Evolutionary conservation across 371 early-diverging fungal genomes (phyloP).

Genomic region (Mucor plumbeus): DNA sequence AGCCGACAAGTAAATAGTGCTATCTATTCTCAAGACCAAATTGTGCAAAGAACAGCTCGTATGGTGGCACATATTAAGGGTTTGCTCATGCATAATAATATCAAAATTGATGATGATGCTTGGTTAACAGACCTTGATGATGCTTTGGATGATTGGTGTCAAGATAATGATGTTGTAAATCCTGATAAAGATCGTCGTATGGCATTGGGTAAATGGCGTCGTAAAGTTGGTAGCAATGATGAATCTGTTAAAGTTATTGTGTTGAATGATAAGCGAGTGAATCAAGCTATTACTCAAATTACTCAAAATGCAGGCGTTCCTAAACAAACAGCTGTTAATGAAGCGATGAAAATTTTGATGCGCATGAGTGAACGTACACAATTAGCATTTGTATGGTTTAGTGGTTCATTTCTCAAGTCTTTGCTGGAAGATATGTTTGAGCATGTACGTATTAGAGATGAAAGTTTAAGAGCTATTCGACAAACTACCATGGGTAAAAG

Average conservation of each 20-base stretch:
- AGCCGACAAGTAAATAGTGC: conserved; percentile 44
- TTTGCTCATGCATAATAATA: conserved; percentile 25
- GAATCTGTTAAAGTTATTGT: conserved; percentile 55
- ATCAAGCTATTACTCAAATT: conserved; percentile 50
- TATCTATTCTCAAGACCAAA: conserved; percentile 42
- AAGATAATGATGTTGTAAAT: conserved; percentile 36
- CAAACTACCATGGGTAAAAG: conserved; percentile 48
- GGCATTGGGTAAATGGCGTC: conserved; percentile 52
- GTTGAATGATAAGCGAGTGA: conserved; percentile 54
- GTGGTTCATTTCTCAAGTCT: conserved; percentile 46
- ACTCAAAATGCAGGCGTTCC: conserved; percentile 54
- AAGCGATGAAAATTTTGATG: conserved; percentile 50
- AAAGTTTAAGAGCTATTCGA: conserved; percentile 44
- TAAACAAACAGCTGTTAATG: conserved; percentile 53
- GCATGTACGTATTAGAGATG: conserved; percentile 45
- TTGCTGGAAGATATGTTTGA: conserved; percentile 54
- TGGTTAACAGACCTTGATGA: conserved; percentile 58
- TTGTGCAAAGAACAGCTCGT: conserved; percentile 39
- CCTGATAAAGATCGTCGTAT: conserved; percentile 38
- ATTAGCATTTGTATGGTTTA: conserved; percentile 54
- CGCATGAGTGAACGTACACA: conserved; percentile 60
- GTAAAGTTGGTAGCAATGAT: conserved; percentile 53
- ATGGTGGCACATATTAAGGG: conserved; percentile 48
- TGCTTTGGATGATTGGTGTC: conserved; percentile 53
- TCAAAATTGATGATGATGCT: conserved; percentile 30